A percentile compares a stretch with the other conserved stretches of the same genome.
phyloP scores from a whole-genome alignment of 257 asterid genomes.

The Hygrophila difformis region DNA sequence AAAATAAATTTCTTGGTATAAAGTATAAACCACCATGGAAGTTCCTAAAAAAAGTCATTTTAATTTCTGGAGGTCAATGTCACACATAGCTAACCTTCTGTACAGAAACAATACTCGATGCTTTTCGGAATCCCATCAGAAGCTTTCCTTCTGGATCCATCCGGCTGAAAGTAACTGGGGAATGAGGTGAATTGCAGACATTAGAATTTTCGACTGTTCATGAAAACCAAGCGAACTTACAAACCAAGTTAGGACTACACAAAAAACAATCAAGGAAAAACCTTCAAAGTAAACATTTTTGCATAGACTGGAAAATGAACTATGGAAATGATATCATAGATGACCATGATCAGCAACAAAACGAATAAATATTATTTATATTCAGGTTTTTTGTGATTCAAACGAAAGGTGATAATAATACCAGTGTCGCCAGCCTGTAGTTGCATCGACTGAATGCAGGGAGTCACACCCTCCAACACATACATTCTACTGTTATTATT shows the following conservation, averaged over 20 bases:
- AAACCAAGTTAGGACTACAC: neutral
- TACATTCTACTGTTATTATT: constrained; percentile 95
- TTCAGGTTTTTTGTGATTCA: too few species aligned
- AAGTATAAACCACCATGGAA: constrained; percentile 6
- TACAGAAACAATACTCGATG: constrained; percentile 36
- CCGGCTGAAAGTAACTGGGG: constrained; percentile 89
- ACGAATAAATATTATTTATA: too few species aligned
- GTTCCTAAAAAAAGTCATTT: neutral
- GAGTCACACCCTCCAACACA: constrained; percentile 94
- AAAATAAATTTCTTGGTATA: constrained; percentile 3
- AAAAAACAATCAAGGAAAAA: neutral
- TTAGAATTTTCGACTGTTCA: neutral
- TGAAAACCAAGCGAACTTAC: neutral
- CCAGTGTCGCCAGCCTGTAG: constrained; percentile 99
- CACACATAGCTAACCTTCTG: constrained; percentile 30
- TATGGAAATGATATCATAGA: neutral
- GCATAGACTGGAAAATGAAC: neutral
- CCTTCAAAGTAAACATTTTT: neutral
- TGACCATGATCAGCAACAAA: too few species aligned
- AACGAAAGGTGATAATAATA: constrained; percentile 1
- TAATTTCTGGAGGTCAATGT: too few species aligned
- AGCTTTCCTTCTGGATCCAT: constrained; percentile 98
- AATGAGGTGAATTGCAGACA: constrained; percentile 16
- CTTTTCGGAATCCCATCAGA: constrained; percentile 93
- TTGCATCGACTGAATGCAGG: constrained; percentile 97